Evolutionary conservation across 441 rosid genomes (phyloP).

Genomic region (Euphorbia celastroides): DNA sequence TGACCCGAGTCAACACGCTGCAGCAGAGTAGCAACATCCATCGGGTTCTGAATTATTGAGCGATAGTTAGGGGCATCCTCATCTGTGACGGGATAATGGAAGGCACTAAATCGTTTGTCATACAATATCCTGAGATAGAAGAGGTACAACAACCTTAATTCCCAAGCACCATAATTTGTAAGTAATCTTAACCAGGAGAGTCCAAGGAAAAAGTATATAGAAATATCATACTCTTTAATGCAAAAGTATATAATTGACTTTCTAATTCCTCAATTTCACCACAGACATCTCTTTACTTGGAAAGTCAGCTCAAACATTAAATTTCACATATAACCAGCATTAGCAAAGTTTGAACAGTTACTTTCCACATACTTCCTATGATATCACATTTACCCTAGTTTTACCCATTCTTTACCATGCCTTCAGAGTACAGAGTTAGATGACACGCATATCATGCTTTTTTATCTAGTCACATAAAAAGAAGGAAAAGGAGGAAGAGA

Average conservation of each 20-base stretch:
- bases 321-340: background rate
- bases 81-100: slow-evolving; percentile 91
- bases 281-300: background rate
- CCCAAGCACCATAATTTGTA: background rate
- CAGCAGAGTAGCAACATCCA: slow-evolving; percentile 89
- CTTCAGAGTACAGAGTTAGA: background rate
- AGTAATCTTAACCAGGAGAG: background rate
- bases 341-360: background rate
- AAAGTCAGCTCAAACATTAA: background rate
- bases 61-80: slow-evolving; percentile 99
- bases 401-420: background rate
- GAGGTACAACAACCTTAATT: background rate
- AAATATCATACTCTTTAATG: background rate
- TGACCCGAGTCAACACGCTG: slow-evolving; percentile 93
- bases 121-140: slow-evolving; percentile 65
- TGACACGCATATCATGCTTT: background rate
- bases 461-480: background rate
- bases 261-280: slow-evolving; percentile 2
- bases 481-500: too few relatives aligned
- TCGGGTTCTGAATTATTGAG: slow-evolving; percentile 82
- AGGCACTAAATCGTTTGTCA: slow-evolving; percentile 86
- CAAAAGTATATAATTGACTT: background rate
- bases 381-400: background rate
- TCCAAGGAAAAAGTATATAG: background rate
- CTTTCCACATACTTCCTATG: background rate